phyloP scores from a whole-genome alignment of 208 protist genomes.

The Phytomonas sp. region DNA sequence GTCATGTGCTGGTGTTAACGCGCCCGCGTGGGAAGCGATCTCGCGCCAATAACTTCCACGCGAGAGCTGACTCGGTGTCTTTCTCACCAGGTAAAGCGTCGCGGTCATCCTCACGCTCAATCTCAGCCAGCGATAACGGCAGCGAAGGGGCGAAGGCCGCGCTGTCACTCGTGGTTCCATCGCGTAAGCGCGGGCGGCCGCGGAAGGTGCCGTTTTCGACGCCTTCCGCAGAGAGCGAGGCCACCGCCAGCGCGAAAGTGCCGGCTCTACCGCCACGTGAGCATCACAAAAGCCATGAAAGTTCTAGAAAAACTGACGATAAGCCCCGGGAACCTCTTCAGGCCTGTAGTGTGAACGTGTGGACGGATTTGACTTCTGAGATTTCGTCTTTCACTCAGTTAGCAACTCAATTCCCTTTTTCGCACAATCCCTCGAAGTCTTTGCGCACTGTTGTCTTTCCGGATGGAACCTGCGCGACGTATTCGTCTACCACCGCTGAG shows the following conservation, averaged over 20 bases:
- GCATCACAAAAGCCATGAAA: background rate
- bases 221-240: background rate
- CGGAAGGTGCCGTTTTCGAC: slow-evolving; percentile 5
- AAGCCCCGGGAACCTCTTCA: slow-evolving; percentile 20
- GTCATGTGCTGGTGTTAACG: slow-evolving; percentile 27
- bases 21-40: slow-evolving; percentile 16
- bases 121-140: background rate
- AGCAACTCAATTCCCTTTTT: slow-evolving; percentile 37
- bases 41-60: background rate
- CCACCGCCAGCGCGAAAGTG: background rate
- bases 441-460: slow-evolving; percentile 67
- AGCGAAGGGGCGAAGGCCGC: background rate
- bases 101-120: background rate
- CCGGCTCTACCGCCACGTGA: background rate
- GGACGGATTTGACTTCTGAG: slow-evolving; percentile 39
- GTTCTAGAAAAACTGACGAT: background rate
- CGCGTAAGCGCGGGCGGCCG: background rate
- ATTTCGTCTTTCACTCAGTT: slow-evolving; percentile 24
- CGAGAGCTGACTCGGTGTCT: background rate
- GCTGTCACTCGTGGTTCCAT: background rate
- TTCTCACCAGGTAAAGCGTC: background rate
- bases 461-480: slow-evolving; percentile 70
- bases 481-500: slow-evolving; percentile 44
- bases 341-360: slow-evolving; percentile 58
- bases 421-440: slow-evolving; percentile 13